Conservation (phyloP, 2,329 filamentous ascomycete species). For the Biscogniauxia marginata region DNA sequence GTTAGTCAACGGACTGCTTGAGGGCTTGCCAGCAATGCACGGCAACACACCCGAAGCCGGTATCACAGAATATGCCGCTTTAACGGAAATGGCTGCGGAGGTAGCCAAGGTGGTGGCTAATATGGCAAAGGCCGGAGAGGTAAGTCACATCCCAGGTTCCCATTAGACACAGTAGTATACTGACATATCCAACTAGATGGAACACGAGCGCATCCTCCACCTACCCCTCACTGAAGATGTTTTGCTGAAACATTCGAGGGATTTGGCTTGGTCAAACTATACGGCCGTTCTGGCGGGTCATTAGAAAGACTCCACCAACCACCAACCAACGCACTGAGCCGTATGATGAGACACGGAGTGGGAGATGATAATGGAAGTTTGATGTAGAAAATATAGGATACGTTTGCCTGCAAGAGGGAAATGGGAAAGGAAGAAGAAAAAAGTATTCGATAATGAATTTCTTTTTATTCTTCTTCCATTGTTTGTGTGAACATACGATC, state of each 20-base stretch:
- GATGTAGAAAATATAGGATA: not conserved
- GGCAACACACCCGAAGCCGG: constrained; percentile 36
- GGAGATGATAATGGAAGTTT: not conserved
- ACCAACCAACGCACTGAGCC: too few species aligned
- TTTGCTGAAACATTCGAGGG: constrained; percentile 32
- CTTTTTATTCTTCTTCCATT: too few species aligned
- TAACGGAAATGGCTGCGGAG: constrained; percentile 36
- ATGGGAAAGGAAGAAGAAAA: not conserved
- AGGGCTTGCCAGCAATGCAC: constrained; percentile 55
- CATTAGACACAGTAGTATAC: constrained; percentile 1
- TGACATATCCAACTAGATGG: constrained; percentile 28
- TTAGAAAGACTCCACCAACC: constrained; percentile 12
- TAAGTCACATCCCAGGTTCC: constrained; percentile 16
- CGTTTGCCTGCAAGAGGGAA: not conserved
- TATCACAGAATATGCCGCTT: constrained; percentile 32
- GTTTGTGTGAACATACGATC: too few species aligned
- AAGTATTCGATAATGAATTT: too few species aligned
- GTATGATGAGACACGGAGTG: not conserved
- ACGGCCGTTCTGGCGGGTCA: constrained; percentile 29
- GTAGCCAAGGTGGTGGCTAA: constrained; percentile 33
- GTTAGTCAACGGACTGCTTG: constrained; percentile 56
- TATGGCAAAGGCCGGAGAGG: constrained; percentile 31
- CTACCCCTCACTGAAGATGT: constrained; percentile 35
- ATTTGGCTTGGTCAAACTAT: constrained; percentile 35
- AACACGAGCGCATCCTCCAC: constrained; percentile 31